A percentile compares a stretch with the other conserved stretches of the same genome.
phyloP scores from a whole-genome alignment of 2,329 filamentous ascomycete species.

The Podosphaera fusca region DNA sequence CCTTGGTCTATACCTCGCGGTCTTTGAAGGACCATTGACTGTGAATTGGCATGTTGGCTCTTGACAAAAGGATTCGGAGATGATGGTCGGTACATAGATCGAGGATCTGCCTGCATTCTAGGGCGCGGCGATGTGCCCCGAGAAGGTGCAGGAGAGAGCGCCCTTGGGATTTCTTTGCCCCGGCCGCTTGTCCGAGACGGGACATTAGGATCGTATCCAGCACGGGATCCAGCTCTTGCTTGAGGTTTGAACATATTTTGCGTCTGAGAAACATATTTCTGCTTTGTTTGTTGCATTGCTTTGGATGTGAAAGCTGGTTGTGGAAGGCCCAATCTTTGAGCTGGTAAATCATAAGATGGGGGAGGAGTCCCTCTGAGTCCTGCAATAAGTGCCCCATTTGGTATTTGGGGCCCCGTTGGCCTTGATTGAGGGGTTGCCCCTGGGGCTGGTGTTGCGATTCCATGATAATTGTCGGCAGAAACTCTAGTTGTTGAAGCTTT shows the following conservation, averaged over 20 bases:
- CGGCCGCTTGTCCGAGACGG: constrained; percentile 35
- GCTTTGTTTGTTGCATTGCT: constrained; percentile 86
- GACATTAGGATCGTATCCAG: constrained; percentile 15
- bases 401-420: constrained; percentile 19
- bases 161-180: constrained; percentile 32
- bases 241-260: constrained; percentile 45
- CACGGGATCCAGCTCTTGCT: constrained; percentile 13
- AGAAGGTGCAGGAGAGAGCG: constrained; percentile 44
- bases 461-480: constrained; percentile 87
- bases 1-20: constrained; percentile 26
- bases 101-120: constrained; percentile 24
- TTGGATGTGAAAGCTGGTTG: constrained; percentile 79
- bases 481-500: constrained; percentile 68
- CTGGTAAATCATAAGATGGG: constrained; percentile 57
- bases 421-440: constrained; percentile 22
- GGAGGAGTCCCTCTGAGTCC: constrained; percentile 56
- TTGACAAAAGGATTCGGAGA: constrained; percentile 42
- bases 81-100: constrained; percentile 23
- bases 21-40: constrained; percentile 20
- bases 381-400: constrained; percentile 24
- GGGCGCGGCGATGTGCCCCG: constrained; percentile 42
- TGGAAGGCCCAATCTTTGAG: constrained; percentile 66
- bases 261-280: constrained; percentile 67
- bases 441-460: constrained; percentile 64
- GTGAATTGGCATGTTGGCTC: constrained; percentile 13